phyloP scores from a whole-genome alignment of 805 yeast genomes.

The Scheffersomyces stipitis region DNA sequence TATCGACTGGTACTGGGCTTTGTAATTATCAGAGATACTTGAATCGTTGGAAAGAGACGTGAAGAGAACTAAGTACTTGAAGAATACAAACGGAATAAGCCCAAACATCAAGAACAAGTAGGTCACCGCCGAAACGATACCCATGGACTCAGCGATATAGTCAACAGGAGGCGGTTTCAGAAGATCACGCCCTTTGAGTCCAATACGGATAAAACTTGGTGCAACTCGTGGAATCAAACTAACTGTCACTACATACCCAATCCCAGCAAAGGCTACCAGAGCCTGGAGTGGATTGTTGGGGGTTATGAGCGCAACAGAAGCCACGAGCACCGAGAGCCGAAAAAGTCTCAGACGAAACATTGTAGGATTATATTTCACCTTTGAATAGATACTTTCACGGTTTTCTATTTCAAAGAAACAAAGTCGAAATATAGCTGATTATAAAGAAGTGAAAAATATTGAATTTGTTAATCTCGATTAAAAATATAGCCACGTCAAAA shows the following conservation, averaged over 20 bases:
- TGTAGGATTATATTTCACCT: slow-evolving; percentile 1
- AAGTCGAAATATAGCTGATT: no score
- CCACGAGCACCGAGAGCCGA: slow-evolving; percentile 11
- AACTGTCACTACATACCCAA: slow-evolving; percentile 64
- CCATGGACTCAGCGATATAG: slow-evolving; percentile 82
- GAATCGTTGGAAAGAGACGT: slow-evolving; percentile 35
- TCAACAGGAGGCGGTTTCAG: slow-evolving; percentile 71
- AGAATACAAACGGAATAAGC: slow-evolving; percentile 85
- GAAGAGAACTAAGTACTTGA: slow-evolving; percentile 63
- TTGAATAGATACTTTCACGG: slow-evolving; percentile 1
- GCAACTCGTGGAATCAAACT: slow-evolving; percentile 69
- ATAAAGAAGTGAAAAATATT: no score
- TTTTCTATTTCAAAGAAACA: no score
- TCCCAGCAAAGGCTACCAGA: slow-evolving; percentile 62
- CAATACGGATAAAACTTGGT: slow-evolving; percentile 67
- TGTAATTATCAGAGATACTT: slow-evolving; percentile 30
- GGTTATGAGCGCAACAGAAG: slow-evolving; percentile 23
- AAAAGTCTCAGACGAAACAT: background rate
- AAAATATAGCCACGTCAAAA: no score
- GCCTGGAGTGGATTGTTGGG: slow-evolving; percentile 53
- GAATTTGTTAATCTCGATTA: no score
- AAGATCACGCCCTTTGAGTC: slow-evolving; percentile 82
- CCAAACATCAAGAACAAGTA: slow-evolving; percentile 79
- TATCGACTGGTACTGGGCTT: slow-evolving; percentile 33
- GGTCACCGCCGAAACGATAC: slow-evolving; percentile 82